Evolutionary conservation across 2,329 filamentous ascomycete genomes (phyloP).

Genomic region (Nigrospora sphaerica): DNA sequence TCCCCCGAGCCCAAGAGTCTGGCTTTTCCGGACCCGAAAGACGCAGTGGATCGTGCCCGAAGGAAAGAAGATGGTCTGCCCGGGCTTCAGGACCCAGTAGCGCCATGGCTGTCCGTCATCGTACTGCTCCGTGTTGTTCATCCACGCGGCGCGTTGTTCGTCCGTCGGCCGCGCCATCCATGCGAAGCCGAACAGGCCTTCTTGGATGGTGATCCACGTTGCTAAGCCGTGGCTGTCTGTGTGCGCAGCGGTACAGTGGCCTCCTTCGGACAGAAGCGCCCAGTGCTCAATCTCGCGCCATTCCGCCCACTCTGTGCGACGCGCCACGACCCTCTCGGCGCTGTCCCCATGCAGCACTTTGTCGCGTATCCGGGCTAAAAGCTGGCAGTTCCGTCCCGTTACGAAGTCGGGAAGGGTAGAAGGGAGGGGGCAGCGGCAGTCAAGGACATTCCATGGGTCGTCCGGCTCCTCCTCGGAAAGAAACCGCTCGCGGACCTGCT

Average conservation of each 20-base stretch:
- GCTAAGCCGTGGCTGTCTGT: slow-evolving; percentile 25
- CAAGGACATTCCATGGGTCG: slow-evolving; percentile 2
- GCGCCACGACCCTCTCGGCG: slow-evolving; percentile 7
- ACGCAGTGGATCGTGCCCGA: slow-evolving; percentile 28
- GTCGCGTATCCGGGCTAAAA: slow-evolving; percentile 1
- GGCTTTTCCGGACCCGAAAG: slow-evolving; percentile 16
- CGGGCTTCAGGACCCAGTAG: slow-evolving; percentile 22
- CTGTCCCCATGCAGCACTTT: background rate
- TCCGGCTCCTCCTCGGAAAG: background rate
- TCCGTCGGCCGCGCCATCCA: slow-evolving; percentile 20
- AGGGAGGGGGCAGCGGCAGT: slow-evolving; percentile 1
- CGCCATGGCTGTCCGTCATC: slow-evolving; percentile 19
- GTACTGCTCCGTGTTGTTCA: slow-evolving; percentile 8
- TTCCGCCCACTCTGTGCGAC: slow-evolving; percentile 20
- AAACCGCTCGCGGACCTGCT: slow-evolving; percentile 2
- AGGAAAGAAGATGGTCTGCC: slow-evolving; percentile 25
- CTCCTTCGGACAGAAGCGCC: slow-evolving; percentile 24
- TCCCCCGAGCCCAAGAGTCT: slow-evolving; percentile 25
- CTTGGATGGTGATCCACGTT: slow-evolving; percentile 25
- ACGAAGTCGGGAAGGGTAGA: slow-evolving; percentile 3
- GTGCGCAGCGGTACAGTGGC: slow-evolving; percentile 24
- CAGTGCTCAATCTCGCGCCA: slow-evolving; percentile 24
- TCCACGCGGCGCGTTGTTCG: slow-evolving; percentile 17
- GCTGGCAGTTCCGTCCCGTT: slow-evolving; percentile 2
- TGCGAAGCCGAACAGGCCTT: slow-evolving; percentile 17